phyloP scores from a whole-genome alignment of 2,329 filamentous ascomycete genomes.

The Claviceps fusiformis region DNA sequence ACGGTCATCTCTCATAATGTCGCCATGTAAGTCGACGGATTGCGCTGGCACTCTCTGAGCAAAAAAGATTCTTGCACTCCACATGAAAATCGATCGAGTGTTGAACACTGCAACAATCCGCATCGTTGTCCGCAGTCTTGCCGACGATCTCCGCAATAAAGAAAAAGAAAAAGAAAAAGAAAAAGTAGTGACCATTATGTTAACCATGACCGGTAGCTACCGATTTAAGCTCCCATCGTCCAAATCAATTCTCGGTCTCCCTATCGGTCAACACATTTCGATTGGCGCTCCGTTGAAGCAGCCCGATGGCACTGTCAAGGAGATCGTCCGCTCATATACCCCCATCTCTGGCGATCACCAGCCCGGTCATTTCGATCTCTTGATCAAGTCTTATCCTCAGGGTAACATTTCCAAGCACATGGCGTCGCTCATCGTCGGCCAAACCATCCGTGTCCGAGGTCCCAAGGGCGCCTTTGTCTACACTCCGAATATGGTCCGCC shows the following conservation, averaged over 20 bases:
- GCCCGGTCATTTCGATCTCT: slow-evolving; percentile 83
- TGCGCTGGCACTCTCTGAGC: background rate
- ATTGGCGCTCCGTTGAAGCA: slow-evolving; percentile 64
- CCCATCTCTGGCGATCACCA: slow-evolving; percentile 83
- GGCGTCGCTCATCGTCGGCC: slow-evolving; percentile 66
- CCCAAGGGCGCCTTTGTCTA: slow-evolving; percentile 98
- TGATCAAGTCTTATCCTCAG: slow-evolving; percentile 95
- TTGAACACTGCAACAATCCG: background rate
- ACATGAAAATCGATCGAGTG: background rate
- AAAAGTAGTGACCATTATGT: background rate
- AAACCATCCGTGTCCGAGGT: slow-evolving; percentile 79
- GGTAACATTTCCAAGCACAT: slow-evolving; percentile 96
- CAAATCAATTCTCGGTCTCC: slow-evolving; percentile 77
- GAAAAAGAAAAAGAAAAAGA: background rate
- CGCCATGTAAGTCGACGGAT: slow-evolving; percentile 58
- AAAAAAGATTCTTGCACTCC: background rate
- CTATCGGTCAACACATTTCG: slow-evolving; percentile 98
- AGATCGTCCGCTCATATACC: slow-evolving; percentile 84
- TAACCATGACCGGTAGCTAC: slow-evolving; percentile 45
- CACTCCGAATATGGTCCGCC: slow-evolving; percentile 88
- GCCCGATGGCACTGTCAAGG: slow-evolving; percentile 59
- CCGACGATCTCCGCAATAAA: background rate
- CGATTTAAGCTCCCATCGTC: slow-evolving; percentile 74
- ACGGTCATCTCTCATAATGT: slow-evolving; percentile 95
- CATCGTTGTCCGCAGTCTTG: background rate